A percentile compares a stretch with the other conserved stretches of the same genome.
Conservation (phyloP, 768 basidiomycete genomes). For the Suillus tomentosus region DNA sequence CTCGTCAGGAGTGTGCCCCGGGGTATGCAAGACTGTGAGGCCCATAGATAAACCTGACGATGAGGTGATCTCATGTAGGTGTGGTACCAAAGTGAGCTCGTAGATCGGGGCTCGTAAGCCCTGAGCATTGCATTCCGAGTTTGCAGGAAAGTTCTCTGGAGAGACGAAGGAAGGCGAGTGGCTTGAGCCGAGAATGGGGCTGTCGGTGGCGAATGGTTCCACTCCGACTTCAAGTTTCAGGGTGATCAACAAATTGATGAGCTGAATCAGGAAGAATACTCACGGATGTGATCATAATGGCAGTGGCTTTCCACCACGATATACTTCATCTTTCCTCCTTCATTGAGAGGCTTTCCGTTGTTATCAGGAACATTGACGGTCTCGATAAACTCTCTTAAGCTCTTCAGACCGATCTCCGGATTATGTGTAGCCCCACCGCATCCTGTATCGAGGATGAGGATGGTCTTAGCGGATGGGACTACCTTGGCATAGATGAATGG, state of each 20-base stretch:
- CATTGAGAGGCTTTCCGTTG: slow-evolving; percentile 45
- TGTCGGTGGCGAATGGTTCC: slow-evolving; percentile 52
- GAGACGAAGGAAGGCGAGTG: slow-evolving; percentile 48
- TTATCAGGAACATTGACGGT: slow-evolving; percentile 45
- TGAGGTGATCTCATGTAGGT: slow-evolving; percentile 37
- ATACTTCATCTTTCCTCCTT: slow-evolving; percentile 42
- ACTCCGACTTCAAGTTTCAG: slow-evolving; percentile 40
- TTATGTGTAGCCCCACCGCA: slow-evolving; percentile 51
- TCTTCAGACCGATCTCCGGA: slow-evolving; percentile 41
- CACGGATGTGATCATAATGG: slow-evolving; percentile 62
- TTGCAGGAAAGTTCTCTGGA: slow-evolving; percentile 39
- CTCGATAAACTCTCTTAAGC: slow-evolving; percentile 52
- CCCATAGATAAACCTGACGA: slow-evolving; percentile 31
- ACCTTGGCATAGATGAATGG: slow-evolving; percentile 58
- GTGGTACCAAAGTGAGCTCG: slow-evolving; percentile 46
- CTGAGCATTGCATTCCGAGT: slow-evolving; percentile 48
- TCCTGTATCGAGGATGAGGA: slow-evolving; percentile 57
- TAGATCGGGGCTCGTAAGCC: slow-evolving; percentile 47
- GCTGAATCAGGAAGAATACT: slow-evolving; percentile 22
- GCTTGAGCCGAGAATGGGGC: slow-evolving; percentile 50
- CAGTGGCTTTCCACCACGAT: slow-evolving; percentile 54
- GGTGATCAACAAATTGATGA: not conserved
- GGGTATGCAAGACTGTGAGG: slow-evolving; percentile 52
- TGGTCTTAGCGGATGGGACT: slow-evolving; percentile 38
- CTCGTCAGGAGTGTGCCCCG: slow-evolving; percentile 61